Evolutionary conservation across 768 basidiomycete species (phyloP).

Genomic region (Mycena epipterygia): DNA sequence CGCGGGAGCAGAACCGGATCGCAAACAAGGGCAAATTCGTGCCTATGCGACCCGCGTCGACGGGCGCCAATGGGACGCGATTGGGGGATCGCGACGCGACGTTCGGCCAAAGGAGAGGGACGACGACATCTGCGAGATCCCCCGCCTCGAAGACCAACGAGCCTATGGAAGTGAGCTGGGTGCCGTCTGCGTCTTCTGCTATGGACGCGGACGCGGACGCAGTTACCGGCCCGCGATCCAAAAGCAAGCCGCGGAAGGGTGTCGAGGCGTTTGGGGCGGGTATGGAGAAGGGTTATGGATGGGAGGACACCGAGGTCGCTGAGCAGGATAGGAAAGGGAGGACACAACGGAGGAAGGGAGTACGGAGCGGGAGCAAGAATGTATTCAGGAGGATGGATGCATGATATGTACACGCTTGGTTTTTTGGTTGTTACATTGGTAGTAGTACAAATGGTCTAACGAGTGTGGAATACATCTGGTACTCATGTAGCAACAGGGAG

Average conservation of each 20-base stretch:
- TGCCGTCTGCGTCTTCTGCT: constrained; percentile 64
- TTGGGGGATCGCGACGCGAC: constrained; percentile 66
- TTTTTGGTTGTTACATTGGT: too few relatives aligned
- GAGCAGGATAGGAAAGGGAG: constrained; percentile 86
- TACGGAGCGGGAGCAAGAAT: constrained; percentile 93
- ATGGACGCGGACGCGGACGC: constrained; percentile 49
- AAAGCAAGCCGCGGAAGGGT: constrained; percentile 63
- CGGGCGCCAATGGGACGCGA: constrained; percentile 42
- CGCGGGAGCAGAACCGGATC: constrained; percentile 58
- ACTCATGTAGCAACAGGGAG: neutral
- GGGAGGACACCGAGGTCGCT: constrained; percentile 59
- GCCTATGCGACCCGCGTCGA: constrained; percentile 66
- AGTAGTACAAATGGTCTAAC: constrained; percentile 2
- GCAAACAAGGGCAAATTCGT: constrained; percentile 71
- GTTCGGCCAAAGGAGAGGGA: constrained; percentile 77
- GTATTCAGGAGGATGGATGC: constrained; percentile 58
- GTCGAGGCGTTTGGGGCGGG: constrained; percentile 90
- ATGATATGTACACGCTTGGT: neutral
- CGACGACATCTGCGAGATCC: constrained; percentile 36
- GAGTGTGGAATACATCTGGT: constrained; percentile 12
- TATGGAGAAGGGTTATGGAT: constrained; percentile 83
- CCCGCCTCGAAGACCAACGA: constrained; percentile 32
- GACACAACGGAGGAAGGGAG: constrained; percentile 79
- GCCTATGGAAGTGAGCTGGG: constrained; percentile 86
- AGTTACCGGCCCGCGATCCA: constrained; percentile 43